Evolutionary conservation across 1,284 basidiomycete genomes (phyloP), one percentile per base, ranked within the genome.

Genomic region (Dichomitus squalens): DNA sequence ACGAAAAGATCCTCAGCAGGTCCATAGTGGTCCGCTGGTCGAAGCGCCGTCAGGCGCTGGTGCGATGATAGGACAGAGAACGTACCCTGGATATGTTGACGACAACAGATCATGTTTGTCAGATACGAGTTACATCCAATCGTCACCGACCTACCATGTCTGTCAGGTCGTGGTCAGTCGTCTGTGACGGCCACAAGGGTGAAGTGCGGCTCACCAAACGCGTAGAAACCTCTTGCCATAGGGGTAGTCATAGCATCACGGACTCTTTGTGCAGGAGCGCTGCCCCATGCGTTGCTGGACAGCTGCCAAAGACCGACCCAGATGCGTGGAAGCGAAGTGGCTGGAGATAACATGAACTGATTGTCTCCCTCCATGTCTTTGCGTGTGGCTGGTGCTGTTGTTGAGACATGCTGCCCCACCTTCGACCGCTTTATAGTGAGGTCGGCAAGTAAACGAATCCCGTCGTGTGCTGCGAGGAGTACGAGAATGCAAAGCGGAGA

Each of bases 211-310:
- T 57, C 60, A 89, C 88, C 88, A 73, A 92, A 91, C 31, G 86
- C 84, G 52, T 76, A 84, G 66, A 84, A 90, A 16, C 88, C 89
- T 33, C 75, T 72, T n/a, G 82, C 77, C 56, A 81, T 77, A 66
- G 89, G 81, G 34, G 76, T 78, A 18, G 68, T 73, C 87, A 91
- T 90, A 34, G 80, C 84, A 62, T 81, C 75, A 54, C 84, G 82
- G 63, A 91, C 81, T 67, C 81, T 84, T 21, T 77, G 66, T 2
- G 82, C 82, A 1, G 87, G 76, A 0, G 86, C 86, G 46, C 81
- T 86, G n/a, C 90, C 88, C 88, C 88, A 92, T 1, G 88, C 88
- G 43, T 84, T 86, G 66, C 84, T 85, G 14, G 89, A 90, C 35
- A 91, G 79, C 63, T 91, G 89, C 90, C 89, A 92, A 7, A 91